Percentiles rank a stretch among this genome's conserved stretches.
phyloP scores from a whole-genome alignment of 306 rosid species.

The Inga oerstediana region DNA sequence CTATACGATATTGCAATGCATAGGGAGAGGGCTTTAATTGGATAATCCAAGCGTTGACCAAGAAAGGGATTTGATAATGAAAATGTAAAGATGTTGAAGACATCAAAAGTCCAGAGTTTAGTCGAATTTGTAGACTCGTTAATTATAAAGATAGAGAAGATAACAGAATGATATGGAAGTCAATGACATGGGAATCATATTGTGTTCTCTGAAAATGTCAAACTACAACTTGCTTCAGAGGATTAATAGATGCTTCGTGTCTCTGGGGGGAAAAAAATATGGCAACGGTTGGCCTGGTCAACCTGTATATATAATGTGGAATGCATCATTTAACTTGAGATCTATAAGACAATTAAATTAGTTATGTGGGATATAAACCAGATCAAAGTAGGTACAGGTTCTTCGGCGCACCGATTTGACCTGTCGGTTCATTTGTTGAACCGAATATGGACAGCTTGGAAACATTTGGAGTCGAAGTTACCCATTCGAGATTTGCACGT shows the following conservation, averaged over 20 bases:
- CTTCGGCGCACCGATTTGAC: not conserved
- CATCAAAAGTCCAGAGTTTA: not conserved
- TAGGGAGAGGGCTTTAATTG: not conserved
- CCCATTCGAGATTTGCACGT: too few relatives aligned
- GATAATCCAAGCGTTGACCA: not conserved
- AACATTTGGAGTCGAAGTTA: too few relatives aligned
- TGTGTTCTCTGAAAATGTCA: not conserved
- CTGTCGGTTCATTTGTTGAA: too few relatives aligned
- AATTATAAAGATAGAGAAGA: not conserved
- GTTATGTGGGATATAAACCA: not conserved
- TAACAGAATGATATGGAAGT: not conserved
- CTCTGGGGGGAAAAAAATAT: not conserved
- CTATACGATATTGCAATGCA: not conserved
- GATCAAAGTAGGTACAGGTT: not conserved
- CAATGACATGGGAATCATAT: not conserved
- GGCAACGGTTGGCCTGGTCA: constrained; percentile 1
- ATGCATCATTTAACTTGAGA: not conserved
- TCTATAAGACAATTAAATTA: not conserved
- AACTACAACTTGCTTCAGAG: not conserved
- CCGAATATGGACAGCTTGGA: too few relatives aligned
- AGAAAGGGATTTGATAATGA: not conserved
- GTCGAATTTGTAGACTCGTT: not conserved
- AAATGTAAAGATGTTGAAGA: not conserved
- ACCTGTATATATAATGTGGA: not conserved
- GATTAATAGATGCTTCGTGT: not conserved